Conservation (phyloP, 495 filamentous ascomycete species). For the Penicillium malachiteum region DNA sequence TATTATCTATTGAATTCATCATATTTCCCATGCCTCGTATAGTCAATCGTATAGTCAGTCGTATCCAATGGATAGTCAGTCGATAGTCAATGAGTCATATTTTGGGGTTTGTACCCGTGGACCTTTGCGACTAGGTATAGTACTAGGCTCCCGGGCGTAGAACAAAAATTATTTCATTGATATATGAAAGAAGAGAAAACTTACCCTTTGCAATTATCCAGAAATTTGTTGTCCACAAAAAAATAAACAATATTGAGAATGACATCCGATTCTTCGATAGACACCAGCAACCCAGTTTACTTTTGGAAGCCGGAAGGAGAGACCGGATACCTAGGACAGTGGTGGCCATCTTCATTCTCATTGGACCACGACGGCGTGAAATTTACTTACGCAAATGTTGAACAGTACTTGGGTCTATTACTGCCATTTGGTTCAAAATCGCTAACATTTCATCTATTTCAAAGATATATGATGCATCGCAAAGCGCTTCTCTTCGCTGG, state of each 20-base stretch:
- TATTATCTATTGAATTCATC: not conserved
- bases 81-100: too few relatives aligned
- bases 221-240: too few relatives aligned
- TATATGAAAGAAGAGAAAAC: too few relatives aligned
- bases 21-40: too few relatives aligned
- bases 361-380: not conserved
- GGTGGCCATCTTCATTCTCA: constrained; percentile 15
- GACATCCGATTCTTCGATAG: not conserved
- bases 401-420: constrained; percentile 3
- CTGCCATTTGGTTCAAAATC: not conserved
- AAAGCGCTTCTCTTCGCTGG: constrained; percentile 14
- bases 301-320: constrained; percentile 17
- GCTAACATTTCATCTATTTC: not conserved
- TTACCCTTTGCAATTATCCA: too few relatives aligned
- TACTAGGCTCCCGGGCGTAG: too few relatives aligned
- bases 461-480: constrained; percentile 12
- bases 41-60: too few relatives aligned
- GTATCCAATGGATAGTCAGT: too few relatives aligned
- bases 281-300: constrained; percentile 4
- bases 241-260: too few relatives aligned
- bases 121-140: too few relatives aligned
- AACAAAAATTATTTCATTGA: too few relatives aligned
- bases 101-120: too few relatives aligned
- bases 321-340: constrained; percentile 10
- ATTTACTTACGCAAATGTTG: constrained; percentile 9